Evolutionary conservation across 371 early-diverging fungal genomes (phyloP).

Genomic region (Apophysomyces elegans): DNA sequence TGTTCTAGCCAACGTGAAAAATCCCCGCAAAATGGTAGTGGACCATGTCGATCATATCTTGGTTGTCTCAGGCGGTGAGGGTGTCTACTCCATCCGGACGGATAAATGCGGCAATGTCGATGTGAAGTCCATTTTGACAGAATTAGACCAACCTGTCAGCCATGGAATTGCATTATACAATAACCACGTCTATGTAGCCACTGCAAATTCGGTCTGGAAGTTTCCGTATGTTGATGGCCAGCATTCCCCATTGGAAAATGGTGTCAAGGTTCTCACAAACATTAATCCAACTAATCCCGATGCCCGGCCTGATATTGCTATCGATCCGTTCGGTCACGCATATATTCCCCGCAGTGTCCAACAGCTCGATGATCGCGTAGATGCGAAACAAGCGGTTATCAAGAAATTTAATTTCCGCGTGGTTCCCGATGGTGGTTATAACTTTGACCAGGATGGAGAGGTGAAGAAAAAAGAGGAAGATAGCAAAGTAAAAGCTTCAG

Average conservation of each 20-base stretch:
- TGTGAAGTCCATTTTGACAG: conserved; percentile 19
- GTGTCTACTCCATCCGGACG: conserved; percentile 43
- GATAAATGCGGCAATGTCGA: conserved; percentile 49
- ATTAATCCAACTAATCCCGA: conserved; percentile 21
- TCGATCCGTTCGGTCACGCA: conserved; percentile 45
- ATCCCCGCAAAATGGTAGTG: conserved; percentile 40
- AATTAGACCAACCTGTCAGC: conserved; percentile 13
- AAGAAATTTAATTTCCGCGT: conserved; percentile 45
- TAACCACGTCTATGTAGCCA: conserved; percentile 37
- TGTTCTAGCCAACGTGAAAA: conserved; percentile 31
- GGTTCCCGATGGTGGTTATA: conserved; percentile 40
- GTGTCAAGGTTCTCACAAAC: conserved; percentile 31
- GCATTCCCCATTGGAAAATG: conserved; percentile 32
- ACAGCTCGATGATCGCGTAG: conserved; percentile 14
- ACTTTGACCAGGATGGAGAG: conserved; percentile 42
- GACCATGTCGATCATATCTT: conserved; percentile 45
- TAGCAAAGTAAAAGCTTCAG: neutral
- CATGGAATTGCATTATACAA: conserved; percentile 34
- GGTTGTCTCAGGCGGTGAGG: conserved; percentile 33
- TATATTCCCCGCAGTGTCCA: conserved; percentile 38
- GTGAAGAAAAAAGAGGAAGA: conserved; percentile 4
- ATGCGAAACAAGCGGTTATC: conserved; percentile 33
- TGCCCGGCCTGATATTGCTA: conserved; percentile 32
- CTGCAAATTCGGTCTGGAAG: conserved; percentile 35
- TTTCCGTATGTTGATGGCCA: conserved; percentile 51